Percentiles rank a stretch among this genome's conserved stretches.
Evolutionary conservation across 192 early-diverging fungal genomes (phyloP).

Genomic region (Gamsiella multidivaricata): DNA sequence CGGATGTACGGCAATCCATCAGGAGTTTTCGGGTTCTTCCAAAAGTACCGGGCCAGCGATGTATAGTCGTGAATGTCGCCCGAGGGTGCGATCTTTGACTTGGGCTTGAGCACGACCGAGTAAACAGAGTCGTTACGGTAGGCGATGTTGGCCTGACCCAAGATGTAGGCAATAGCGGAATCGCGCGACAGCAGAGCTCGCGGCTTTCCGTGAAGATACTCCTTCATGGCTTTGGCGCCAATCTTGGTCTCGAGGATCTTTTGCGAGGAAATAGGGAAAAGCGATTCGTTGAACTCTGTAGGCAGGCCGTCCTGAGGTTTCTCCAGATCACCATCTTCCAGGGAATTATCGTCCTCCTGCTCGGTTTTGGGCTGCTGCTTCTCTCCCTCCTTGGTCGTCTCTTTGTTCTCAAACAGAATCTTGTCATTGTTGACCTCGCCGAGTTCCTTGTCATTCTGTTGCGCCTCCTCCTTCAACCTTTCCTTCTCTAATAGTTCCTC

Average conservation of each 20-base stretch:
- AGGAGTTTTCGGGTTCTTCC: constrained; percentile 55
- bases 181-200: not conserved
- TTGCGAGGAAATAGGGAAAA: constrained; percentile 16
- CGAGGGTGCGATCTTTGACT: constrained; percentile 54
- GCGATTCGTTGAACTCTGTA: constrained; percentile 16
- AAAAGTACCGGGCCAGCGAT: constrained; percentile 69
- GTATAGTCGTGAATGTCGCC: constrained; percentile 66
- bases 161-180: constrained; percentile 17
- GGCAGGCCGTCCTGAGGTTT: constrained; percentile 25
- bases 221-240: constrained; percentile 5
- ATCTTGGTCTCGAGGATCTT: constrained; percentile 23
- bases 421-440: constrained; percentile 17
- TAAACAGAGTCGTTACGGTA: constrained; percentile 56
- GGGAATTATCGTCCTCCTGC: not conserved
- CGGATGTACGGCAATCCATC: constrained; percentile 63
- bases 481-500: constrained; percentile 10
- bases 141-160: constrained; percentile 47
- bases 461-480: constrained; percentile 7
- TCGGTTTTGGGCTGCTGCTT: not conserved
- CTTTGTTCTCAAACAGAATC: not conserved
- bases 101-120: constrained; percentile 62
- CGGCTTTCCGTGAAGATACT: constrained; percentile 6
- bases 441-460: not conserved
- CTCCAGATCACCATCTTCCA: not conserved
- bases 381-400: not conserved